Conservation (phyloP, 176 grass and related monocot species). For the Thinopyrum elongatum region DNA sequence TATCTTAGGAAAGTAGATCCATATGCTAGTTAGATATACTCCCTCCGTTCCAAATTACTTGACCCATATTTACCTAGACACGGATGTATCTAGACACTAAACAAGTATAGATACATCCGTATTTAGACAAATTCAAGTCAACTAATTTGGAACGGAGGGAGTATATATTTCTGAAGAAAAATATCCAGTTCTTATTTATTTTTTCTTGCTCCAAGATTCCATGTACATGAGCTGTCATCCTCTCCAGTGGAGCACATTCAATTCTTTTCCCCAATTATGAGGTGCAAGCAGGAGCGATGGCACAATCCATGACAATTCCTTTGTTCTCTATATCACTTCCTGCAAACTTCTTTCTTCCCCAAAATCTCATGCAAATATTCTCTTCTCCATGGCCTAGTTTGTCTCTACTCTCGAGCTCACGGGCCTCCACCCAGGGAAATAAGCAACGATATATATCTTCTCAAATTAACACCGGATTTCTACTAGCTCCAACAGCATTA, state of each 20-base stretch:
- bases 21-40: neutral
- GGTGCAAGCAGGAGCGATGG: conserved; percentile 40
- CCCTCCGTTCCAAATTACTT: too few species aligned
- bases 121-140: too few species aligned
- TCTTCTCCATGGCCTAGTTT: conserved; percentile 34
- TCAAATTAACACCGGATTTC: conserved; percentile 31
- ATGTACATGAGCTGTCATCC: conserved; percentile 54
- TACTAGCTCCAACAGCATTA: conserved; percentile 39
- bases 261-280: conserved; percentile 43
- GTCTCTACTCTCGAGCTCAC: conserved; percentile 31
- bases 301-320: conserved; percentile 52
- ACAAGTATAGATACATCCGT: too few species aligned
- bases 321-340: conserved; percentile 51
- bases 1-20: neutral
- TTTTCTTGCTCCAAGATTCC: conserved; percentile 34
- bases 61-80: too few species aligned
- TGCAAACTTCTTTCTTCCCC: conserved; percentile 30
- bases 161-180: conserved; percentile 25
- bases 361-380: conserved; percentile 59
- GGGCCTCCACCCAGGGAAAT: neutral
- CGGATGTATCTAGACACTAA: too few species aligned
- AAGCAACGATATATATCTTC: conserved; percentile 30
- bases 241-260: conserved; percentile 27
- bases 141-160: too few species aligned
- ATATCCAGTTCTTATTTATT: neutral